Base-by-base conservation (phyloP, 2,329 filamentous ascomycete genomes). In the Metarhizium rileyi region DNA sequence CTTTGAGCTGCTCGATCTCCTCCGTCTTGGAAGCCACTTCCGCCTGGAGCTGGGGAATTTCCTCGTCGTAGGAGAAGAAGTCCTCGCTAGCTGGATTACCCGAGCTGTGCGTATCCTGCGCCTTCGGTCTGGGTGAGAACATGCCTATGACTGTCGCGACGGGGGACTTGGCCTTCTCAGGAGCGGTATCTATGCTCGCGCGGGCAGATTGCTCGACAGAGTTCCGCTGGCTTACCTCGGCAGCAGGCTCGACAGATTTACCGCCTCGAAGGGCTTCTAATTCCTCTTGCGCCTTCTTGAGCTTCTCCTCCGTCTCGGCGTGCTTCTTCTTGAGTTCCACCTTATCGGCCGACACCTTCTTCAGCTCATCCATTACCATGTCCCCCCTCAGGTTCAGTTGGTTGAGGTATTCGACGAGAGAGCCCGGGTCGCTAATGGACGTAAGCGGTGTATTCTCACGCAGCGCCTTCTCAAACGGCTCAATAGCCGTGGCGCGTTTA, bases 351-450 rank as follows among this genome's bases (percentile, higher is more conserved):
- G 89, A 86, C 0, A 97, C 82, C 12, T 89, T 78, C 69, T 94
- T 96, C 50, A 96, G 74, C 67, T 98, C 93, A 43, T 95, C 86
- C 79, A 94, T 84, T 3, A 95, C 83, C 87, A 98, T 94, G 59
- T 95, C 88, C 40, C 84, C 84, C 62, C 94, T 91, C 48, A 90
- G 67, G 53, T 84, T 91, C 38, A 95, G 70, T 66, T 96, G 89
- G 57, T 85, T 89, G 26, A 98, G 75, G 61, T 96, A 98, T 66
- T 97, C 91, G 6, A 90, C 79, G 30, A 98, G 74, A 2, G 90
- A 85, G 48, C 81, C 80, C 0, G 91, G 88, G 52, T 98, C 93
- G 57, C 75, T 77, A 58, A 98, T 95, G 16, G 89, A 91, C 4
- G 87, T 87, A 33, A 97, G 72, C 2, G 93, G 91, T 0, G 93